Conservation (phyloP, 371 early-diverging fungal species). For the Mortierella sp. region DNA sequence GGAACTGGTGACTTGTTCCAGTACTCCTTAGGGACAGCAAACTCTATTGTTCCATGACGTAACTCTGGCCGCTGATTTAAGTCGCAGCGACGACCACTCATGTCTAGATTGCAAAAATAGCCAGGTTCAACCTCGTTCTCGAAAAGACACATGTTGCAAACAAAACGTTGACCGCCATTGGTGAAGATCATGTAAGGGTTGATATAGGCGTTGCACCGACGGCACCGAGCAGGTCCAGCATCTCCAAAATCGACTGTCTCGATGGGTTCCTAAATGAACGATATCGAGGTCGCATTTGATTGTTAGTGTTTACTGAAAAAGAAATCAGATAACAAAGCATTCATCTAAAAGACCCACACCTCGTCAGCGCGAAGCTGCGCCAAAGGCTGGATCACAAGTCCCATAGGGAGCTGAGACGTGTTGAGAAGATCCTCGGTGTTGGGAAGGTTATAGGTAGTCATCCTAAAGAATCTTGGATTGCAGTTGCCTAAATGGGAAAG, state of each 20-base stretch:
- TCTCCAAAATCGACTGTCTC: slow-evolving; percentile 92
- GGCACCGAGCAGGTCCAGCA: slow-evolving; percentile 92
- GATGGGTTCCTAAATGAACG: slow-evolving; percentile 72
- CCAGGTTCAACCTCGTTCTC: slow-evolving; percentile 83
- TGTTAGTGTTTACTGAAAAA: background rate
- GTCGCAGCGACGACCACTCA: slow-evolving; percentile 91
- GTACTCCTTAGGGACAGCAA: slow-evolving; percentile 85
- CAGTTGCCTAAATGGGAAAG: slow-evolving; percentile 75
- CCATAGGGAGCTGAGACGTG: slow-evolving; percentile 86
- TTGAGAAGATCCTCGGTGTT: slow-evolving; percentile 80
- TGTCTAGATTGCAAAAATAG: slow-evolving; percentile 94
- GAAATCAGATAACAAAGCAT: background rate
- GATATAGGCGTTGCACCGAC: slow-evolving; percentile 94
- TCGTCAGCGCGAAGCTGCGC: slow-evolving; percentile 84
- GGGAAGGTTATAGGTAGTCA: slow-evolving; percentile 89
- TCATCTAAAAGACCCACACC: slow-evolving; percentile 34
- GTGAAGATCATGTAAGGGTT: slow-evolving; percentile 91
- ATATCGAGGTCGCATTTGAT: background rate
- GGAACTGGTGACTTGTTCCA: slow-evolving; percentile 77
- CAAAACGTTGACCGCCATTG: slow-evolving; percentile 90
- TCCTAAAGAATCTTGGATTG: slow-evolving; percentile 93
- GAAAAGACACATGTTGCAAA: slow-evolving; percentile 93
- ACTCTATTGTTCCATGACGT: slow-evolving; percentile 89
- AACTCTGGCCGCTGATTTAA: slow-evolving; percentile 91
- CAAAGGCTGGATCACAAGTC: slow-evolving; percentile 92